phyloP scores from a whole-genome alignment of 1,284 basidiomycete species.

The Quambalaria eucalypti region DNA sequence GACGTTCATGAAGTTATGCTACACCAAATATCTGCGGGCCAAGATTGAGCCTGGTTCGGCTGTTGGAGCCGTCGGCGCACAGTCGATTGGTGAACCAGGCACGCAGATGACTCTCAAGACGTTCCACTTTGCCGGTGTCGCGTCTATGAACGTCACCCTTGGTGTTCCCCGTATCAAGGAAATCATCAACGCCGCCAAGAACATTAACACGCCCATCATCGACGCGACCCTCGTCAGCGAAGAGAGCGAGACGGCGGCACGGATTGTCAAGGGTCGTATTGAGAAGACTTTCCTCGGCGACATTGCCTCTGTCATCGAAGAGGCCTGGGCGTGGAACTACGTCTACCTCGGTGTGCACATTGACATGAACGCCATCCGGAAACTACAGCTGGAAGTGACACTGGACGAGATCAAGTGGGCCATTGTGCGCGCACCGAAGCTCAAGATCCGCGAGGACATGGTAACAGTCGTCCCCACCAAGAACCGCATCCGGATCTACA shows the following conservation, averaged over 20 bases:
- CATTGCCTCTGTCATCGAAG: conserved; percentile 82
- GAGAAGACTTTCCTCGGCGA: conserved; percentile 93
- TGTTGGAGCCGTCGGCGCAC: conserved; percentile 94
- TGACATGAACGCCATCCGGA: conserved; percentile 77
- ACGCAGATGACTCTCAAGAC: conserved; percentile 99
- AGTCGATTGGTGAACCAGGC: conserved; percentile 98
- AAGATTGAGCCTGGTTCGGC: conserved; percentile 53
- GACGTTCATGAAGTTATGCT: conserved; percentile 75
- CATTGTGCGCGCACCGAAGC: conserved; percentile 74
- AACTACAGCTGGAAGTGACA: conserved; percentile 86
- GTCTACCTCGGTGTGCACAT: conserved; percentile 90
- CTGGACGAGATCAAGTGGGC: conserved; percentile 88
- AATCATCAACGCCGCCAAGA: conserved; percentile 96
- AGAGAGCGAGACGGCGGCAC: conserved; percentile 67
- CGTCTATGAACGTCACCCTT: conserved; percentile 98
- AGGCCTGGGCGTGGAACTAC: conserved; percentile 85
- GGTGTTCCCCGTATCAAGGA: conserved; percentile 99
- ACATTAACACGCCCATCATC: conserved; percentile 96
- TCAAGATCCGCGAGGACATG: conserved; percentile 77
- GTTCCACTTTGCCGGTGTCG: conserved; percentile 99
- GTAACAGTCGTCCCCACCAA: conserved; percentile 49
- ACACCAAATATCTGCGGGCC: conserved; percentile 55
- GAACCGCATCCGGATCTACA: conserved; percentile 73
- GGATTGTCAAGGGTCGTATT: conserved; percentile 91
- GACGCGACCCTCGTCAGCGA: conserved; percentile 79